Percentiles rank a stretch among this genome's conserved stretches.
phyloP scores from a whole-genome alignment of 129 eudicot species.

The Calendula officinalis region DNA sequence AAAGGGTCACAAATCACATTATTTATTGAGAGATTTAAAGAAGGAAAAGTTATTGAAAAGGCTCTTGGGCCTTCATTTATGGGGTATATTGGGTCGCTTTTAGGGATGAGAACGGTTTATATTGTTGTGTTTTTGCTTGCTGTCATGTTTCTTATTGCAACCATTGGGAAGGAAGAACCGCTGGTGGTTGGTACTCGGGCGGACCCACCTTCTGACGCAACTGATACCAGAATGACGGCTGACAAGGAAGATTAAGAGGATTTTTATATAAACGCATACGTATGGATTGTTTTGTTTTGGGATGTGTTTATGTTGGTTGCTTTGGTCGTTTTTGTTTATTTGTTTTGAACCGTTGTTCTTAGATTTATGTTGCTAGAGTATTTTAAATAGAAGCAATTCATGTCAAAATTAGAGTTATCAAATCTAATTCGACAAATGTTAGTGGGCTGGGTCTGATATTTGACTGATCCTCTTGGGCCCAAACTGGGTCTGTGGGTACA shows the following conservation, averaged over 20 bases:
- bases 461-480: too few species aligned
- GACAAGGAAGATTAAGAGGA: slow-evolving; percentile 51
- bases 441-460: too few species aligned
- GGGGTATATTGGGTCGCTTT: slow-evolving; percentile 59
- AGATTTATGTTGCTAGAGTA: slow-evolving; percentile 11
- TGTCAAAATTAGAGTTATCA: not conserved
- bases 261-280: slow-evolving; percentile 17
- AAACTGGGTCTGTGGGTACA: too few species aligned
- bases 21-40: slow-evolving; percentile 73
- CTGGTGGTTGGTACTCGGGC: slow-evolving; percentile 43
- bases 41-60: slow-evolving; percentile 68
- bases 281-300: slow-evolving; percentile 22
- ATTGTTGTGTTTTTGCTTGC: slow-evolving; percentile 53
- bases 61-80: slow-evolving; percentile 61
- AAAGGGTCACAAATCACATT: slow-evolving; percentile 67
- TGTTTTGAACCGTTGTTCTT: slow-evolving; percentile 14
- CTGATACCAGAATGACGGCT: slow-evolving; percentile 34
- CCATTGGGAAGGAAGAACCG: slow-evolving; percentile 60
- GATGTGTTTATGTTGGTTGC: not conserved
- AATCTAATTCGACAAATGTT: not conserved
- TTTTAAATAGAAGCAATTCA: slow-evolving; percentile 13
- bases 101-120: slow-evolving; percentile 55
- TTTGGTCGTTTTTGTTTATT: slow-evolving; percentile 2
- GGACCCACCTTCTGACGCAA: slow-evolving; percentile 34
- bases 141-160: slow-evolving; percentile 47